phyloP scores from a whole-genome alignment of 2,329 filamentous ascomycete genomes.

The Ophiosphaerella herpotricha region DNA sequence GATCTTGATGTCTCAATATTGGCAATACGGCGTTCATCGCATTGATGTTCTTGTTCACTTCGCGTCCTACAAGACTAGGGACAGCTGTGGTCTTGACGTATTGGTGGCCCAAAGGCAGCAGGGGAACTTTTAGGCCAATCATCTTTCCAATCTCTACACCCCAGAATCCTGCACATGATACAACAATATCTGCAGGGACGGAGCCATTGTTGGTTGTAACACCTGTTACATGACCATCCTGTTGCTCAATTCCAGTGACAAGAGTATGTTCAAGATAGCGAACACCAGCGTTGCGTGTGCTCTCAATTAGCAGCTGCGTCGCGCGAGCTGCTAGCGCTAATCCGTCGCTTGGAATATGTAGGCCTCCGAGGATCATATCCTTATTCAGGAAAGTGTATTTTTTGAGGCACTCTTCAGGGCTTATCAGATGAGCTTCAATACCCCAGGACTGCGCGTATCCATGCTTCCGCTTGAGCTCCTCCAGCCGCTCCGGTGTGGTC shows the following conservation, averaged over 20 bases:
- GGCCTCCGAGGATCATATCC: constrained; percentile 60
- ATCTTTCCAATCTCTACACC: constrained; percentile 68
- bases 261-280: constrained; percentile 60
- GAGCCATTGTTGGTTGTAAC: constrained; percentile 56
- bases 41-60: constrained; percentile 49
- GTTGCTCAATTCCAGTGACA: constrained; percentile 62
- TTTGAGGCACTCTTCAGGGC: constrained; percentile 57
- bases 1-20: constrained; percentile 66
- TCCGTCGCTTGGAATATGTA: constrained; percentile 65
- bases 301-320: constrained; percentile 64
- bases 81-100: constrained; percentile 66
- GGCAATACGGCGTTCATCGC: constrained; percentile 58
- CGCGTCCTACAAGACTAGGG: constrained; percentile 49
- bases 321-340: constrained; percentile 65
- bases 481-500: constrained; percentile 61
- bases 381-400: constrained; percentile 61
- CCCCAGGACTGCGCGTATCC: constrained; percentile 67
- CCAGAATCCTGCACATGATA: constrained; percentile 70
- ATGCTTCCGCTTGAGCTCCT: constrained; percentile 66
- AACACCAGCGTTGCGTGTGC: constrained; percentile 63
- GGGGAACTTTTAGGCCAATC: constrained; percentile 61
- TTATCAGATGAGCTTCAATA: constrained; percentile 59
- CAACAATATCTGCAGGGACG: constrained; percentile 63
- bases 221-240: constrained; percentile 58
- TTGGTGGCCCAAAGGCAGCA: constrained; percentile 66